These are phyloP conservation scores for Sporisorium scitamineum DNA, from an alignment of 1,284 basidiomycete species.

Conservation along the genomic window DNA sequence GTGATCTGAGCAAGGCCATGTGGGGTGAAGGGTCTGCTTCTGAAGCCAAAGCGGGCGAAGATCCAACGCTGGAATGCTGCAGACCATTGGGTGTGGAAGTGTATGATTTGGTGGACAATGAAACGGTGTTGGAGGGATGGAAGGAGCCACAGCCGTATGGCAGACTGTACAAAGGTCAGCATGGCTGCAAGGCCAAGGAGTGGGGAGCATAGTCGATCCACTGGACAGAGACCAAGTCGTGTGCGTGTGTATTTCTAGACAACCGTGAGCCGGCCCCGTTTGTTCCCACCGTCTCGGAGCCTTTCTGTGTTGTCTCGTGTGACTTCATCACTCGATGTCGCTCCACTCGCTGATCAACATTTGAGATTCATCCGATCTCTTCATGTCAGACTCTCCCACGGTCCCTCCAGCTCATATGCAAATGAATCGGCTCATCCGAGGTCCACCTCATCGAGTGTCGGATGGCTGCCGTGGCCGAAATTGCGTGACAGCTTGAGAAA, in stretches of 20 bases:
- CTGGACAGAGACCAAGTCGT: neutral
- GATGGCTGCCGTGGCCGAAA: neutral
- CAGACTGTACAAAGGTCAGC: conserved; percentile 19
- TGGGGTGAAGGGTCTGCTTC: conserved; percentile 27
- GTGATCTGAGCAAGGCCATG: conserved; percentile 36
- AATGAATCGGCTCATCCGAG: too few relatives aligned
- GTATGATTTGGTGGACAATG: conserved; percentile 17
- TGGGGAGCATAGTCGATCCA: neutral
- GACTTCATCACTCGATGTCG: neutral
- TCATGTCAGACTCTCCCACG: too few relatives aligned
- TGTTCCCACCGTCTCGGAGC: neutral
- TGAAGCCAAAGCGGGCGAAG: conserved; percentile 2
- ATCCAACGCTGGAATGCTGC: conserved; percentile 38
- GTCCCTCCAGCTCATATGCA: too few relatives aligned
- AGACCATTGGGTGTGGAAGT: conserved; percentile 39
- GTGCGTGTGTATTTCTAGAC: neutral
- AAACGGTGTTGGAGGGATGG: conserved; percentile 10
- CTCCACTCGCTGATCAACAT: too few relatives aligned
- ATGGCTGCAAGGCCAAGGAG: conserved; percentile 7
- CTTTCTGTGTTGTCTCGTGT: neutral
- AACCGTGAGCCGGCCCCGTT: neutral
- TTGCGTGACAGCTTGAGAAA: neutral
- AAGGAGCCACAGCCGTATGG: conserved; percentile 10
- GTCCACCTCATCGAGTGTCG: neutral
- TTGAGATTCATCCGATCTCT: neutral